Base-by-base conservation (phyloP, 352 stramenopile genomes). In the Thraustochytrium sp. region DNA sequence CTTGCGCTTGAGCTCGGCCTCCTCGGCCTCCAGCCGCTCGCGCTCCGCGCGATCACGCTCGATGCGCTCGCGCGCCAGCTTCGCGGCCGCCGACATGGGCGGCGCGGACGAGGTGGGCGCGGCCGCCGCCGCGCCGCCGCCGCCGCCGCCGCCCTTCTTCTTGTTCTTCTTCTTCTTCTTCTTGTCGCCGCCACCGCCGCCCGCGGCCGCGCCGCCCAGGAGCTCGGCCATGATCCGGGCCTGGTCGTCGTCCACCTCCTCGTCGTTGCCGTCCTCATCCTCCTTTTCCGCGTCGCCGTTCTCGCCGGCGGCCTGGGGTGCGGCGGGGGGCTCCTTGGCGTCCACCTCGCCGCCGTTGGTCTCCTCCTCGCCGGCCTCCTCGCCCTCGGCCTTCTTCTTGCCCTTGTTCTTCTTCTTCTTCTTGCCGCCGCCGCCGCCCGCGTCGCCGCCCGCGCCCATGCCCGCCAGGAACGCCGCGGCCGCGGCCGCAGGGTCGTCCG, bases 91-190 rank as follows among this genome's bases (percentile, higher is more conserved):
- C n/a, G 53, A 82, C 16, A 84, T 16, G 18, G 53, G 21, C 18
- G 21, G 11, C 13, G 48, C 44, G 1, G 8, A 16, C 21, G 23
- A 34, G 65, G 26, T 29, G 18, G 55, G 13, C 26, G 55, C 55
- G 18, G 18, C 13, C 18, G 48, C 48, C 18, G 62, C 62, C 5
- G 8, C 36, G 23, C 34, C 23, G 5, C 29, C 65, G 40, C 48
- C 65, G 65, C 42, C 44, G 40, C 42, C 65, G 48, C 65, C 26
- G 23, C 42, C 42, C 49, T 78, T 63, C 49, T 78, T 63, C 49
- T 78, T 63, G 48, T 78, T 78, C 48, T 78, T 78, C 37, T 78
- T 78, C 37, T 68, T 72, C 42, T 78, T 78, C 16, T 34, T 63
- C 23, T 31, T 42, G 2, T 13, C 48, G 34, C 34, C 34, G 34